phyloP scores from a whole-genome alignment of 2,329 filamentous ascomycete genomes.

The Endoconidiophora polonica region DNA sequence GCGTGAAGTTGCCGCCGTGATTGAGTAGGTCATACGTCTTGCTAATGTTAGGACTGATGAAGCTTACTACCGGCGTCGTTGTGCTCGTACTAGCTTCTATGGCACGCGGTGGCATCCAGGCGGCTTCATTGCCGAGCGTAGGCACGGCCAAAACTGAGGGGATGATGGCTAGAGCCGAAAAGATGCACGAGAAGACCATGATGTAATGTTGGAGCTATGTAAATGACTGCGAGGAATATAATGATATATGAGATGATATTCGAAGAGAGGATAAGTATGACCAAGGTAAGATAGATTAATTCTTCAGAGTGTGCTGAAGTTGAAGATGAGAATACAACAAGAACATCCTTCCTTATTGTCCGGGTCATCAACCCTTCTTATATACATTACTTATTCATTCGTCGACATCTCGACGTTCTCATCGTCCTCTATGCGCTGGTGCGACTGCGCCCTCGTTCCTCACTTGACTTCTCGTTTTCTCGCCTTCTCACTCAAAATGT shows the following conservation, averaged over 20 bases:
- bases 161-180: conserved; percentile 14
- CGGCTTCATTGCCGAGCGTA: background rate
- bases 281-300: background rate
- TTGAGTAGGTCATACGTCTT: conserved; percentile 8
- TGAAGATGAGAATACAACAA: background rate
- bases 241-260: background rate
- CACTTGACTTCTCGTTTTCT: too few relatives aligned
- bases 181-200: conserved; percentile 17
- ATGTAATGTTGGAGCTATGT: background rate
- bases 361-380: too few relatives aligned
- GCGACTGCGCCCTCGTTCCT: too few relatives aligned
- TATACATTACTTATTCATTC: too few relatives aligned
- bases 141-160: conserved; percentile 14
- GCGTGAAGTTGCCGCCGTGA: conserved; percentile 1
- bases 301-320: background rate
- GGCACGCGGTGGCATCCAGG: conserved; percentile 16
- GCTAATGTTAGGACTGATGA: conserved; percentile 8
- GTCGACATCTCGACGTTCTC: too few relatives aligned
- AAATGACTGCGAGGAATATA: background rate
- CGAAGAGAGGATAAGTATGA: background rate
- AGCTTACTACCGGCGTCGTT: background rate
- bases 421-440: too few relatives aligned
- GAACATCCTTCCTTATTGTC: too few relatives aligned
- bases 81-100: conserved; percentile 5
- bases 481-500: too few relatives aligned